phyloP scores from a whole-genome alignment of 75 land plant species.

The Pinus taeda region DNA sequence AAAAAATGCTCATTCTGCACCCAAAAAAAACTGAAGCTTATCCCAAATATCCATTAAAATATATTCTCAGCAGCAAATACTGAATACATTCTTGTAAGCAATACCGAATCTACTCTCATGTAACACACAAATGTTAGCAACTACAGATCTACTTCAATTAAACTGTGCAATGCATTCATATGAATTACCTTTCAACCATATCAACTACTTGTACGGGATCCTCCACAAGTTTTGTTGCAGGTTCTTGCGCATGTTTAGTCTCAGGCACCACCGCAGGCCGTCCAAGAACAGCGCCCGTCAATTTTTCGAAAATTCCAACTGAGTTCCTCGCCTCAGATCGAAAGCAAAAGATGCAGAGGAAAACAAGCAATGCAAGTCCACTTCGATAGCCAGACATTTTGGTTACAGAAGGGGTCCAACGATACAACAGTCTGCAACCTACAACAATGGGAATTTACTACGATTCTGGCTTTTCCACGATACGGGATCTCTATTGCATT shows the following conservation, averaged over 20 bases:
- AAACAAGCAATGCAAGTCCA: neutral
- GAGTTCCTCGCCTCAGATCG: neutral
- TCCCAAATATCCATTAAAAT: neutral
- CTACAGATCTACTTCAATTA: no score
- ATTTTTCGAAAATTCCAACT: neutral
- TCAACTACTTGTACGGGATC: neutral
- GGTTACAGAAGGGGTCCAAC: neutral
- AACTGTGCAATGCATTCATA: no score
- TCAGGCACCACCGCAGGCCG: no score
- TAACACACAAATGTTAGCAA: no score
- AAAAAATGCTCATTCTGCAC: no score
- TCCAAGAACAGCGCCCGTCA: neutral
- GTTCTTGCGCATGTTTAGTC: neutral
- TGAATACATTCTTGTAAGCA: neutral
- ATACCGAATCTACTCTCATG: neutral
- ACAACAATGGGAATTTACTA: no score
- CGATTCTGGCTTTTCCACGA: no score
- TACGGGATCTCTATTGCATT: no score
- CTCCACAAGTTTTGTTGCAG: neutral
- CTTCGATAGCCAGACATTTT: neutral
- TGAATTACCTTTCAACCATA: constrained; percentile 1
- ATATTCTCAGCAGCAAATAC: neutral
- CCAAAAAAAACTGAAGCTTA: no score
- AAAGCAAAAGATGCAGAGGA: neutral
- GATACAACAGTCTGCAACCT: no score